Conservation (phyloP, 345 rosid species). For the Turritis glabra region DNA sequence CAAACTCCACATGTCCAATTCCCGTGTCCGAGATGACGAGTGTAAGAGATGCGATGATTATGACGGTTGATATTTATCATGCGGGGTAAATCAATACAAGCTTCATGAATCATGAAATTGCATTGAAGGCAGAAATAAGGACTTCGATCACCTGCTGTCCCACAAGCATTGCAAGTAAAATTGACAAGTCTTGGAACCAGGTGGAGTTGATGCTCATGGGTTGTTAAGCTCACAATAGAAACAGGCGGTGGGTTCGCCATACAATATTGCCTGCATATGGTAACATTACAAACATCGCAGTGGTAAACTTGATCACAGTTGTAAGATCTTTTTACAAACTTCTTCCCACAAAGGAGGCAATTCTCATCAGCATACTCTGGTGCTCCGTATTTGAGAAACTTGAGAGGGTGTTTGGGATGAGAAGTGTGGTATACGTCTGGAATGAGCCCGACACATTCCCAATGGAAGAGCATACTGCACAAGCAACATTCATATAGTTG, state of each 20-base stretch:
- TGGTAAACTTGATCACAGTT: too few relatives aligned
- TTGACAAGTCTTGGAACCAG: too few relatives aligned
- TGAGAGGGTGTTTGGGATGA: neutral
- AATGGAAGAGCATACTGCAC: neutral
- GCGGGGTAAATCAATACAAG: neutral
- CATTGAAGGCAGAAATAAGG: too few relatives aligned
- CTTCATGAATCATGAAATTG: too few relatives aligned
- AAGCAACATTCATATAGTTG: neutral
- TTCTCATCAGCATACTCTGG: too few relatives aligned
- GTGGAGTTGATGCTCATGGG: too few relatives aligned
- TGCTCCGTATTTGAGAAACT: too few relatives aligned
- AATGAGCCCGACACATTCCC: neutral
- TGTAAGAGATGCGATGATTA: neutral
- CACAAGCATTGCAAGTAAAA: too few relatives aligned
- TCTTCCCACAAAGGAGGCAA: too few relatives aligned
- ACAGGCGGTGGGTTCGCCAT: neutral
- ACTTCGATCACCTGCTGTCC: too few relatives aligned
- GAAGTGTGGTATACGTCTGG: neutral
- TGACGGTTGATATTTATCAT: neutral
- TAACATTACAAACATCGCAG: neutral
- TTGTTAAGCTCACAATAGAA: neutral
- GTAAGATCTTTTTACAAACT: too few relatives aligned
- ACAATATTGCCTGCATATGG: neutral
- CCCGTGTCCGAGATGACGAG: neutral
- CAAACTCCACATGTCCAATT: neutral